These are phyloP conservation scores for Emmonsia crescens DNA, from an alignment of 2,329 filamentous ascomycete species.

Conservation along the genomic window DNA sequence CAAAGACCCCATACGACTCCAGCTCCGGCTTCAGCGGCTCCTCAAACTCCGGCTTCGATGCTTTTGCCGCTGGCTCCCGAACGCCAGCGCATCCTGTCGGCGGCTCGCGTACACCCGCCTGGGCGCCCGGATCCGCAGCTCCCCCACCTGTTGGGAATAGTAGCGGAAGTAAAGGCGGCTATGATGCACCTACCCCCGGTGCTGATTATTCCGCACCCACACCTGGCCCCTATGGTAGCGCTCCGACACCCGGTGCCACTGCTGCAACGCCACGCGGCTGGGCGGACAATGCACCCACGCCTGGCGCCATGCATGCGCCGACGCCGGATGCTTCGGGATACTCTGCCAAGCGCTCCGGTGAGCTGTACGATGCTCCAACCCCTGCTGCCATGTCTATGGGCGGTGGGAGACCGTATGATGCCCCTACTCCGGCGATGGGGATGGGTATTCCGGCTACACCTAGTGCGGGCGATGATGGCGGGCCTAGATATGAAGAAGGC, in stretches of 20 bases:
- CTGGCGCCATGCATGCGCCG: constrained; percentile 36
- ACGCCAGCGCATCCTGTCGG: constrained; percentile 52
- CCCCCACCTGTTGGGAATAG: constrained; percentile 21
- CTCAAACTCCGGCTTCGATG: constrained; percentile 58
- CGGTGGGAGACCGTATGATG: constrained; percentile 30
- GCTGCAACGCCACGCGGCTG: constrained; percentile 42
- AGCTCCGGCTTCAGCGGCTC: constrained; percentile 57
- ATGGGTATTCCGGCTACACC: constrained; percentile 27
- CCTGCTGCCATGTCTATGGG: constrained; percentile 20
- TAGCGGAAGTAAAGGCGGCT: constrained; percentile 32
- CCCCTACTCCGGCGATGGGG: constrained; percentile 39
- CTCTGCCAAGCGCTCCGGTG: constrained; percentile 13
- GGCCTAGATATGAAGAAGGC: constrained; percentile 35
- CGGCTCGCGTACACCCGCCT: constrained; percentile 36
- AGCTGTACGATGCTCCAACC: constrained; percentile 28
- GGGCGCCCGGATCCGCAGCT: constrained; percentile 23
- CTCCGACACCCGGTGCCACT: constrained; percentile 59
- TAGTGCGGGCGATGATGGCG: constrained; percentile 29
- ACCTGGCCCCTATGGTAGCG: constrained; percentile 44
- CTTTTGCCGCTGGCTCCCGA: constrained; percentile 59
- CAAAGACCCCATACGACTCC: constrained; percentile 59
- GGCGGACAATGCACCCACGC: constrained; percentile 36
- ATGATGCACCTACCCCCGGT: constrained; percentile 66
- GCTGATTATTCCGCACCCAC: constrained; percentile 56
- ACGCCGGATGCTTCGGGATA: constrained; percentile 26